Conservation (phyloP, 805 yeast genomes). For the Saccharomyces paradoxus region DNA sequence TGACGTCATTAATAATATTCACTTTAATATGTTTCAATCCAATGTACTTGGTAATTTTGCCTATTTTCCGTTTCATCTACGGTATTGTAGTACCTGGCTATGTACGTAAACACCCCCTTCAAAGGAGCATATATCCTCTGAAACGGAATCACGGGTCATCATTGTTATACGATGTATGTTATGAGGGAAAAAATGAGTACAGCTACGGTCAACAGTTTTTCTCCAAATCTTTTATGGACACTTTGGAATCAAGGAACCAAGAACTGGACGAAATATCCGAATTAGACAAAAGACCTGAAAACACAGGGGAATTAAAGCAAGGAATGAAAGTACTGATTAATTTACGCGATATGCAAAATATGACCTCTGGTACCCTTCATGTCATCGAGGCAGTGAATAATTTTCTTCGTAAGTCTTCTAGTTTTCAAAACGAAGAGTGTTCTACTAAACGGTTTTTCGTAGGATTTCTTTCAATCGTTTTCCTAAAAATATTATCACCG, state of each 20-base stretch:
- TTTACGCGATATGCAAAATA: conserved; percentile 65
- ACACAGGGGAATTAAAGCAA: not conserved
- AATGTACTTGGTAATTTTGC: conserved; percentile 54
- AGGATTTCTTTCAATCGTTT: conserved; percentile 32
- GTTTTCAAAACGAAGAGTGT: conserved; percentile 59
- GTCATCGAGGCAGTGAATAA: conserved; percentile 45
- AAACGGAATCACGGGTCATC: conserved; percentile 47
- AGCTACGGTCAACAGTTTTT: conserved; percentile 31
- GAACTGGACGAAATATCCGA: conserved; percentile 3
- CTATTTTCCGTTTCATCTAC: conserved; percentile 46
- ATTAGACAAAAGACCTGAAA: conserved; percentile 1
- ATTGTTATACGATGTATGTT: conserved; percentile 33
- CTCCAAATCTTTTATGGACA: conserved; percentile 23
- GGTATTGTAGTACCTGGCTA: conserved; percentile 67
- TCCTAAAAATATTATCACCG: conserved; percentile 37
- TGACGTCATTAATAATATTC: conserved; percentile 49
- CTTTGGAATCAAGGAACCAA: conserved; percentile 1
- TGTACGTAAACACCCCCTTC: conserved; percentile 56
- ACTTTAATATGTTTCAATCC: conserved; percentile 69
- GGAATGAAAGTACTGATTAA: conserved; percentile 43
- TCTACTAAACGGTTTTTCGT: conserved; percentile 54
- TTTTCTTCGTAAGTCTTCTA: conserved; percentile 53
- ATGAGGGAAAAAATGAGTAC: conserved; percentile 6
- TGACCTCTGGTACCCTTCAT: conserved; percentile 47
- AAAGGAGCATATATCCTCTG: conserved; percentile 35